Conservation (phyloP, 129 eudicot genomes). For the Escallonia rubra region DNA sequence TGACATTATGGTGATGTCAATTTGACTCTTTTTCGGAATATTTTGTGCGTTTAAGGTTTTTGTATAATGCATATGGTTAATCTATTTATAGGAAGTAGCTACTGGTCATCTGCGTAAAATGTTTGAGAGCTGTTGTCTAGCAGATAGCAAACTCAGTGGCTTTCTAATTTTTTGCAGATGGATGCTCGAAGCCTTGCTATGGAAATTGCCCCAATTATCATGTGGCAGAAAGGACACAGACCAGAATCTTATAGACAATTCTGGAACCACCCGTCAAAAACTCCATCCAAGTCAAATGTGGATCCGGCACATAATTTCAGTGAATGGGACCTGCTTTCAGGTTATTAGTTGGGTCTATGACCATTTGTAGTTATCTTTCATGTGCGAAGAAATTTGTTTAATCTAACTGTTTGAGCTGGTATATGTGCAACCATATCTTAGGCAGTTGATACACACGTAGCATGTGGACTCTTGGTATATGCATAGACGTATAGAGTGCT, state of each 20-base stretch:
- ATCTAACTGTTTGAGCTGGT: no score
- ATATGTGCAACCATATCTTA: not conserved
- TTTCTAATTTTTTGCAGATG: conserved; percentile 48
- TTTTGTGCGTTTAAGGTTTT: no score
- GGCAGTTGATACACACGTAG: no score
- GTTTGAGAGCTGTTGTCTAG: not conserved
- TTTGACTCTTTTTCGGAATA: no score
- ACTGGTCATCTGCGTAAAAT: not conserved
- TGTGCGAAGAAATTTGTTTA: no score
- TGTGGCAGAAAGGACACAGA: conserved; percentile 80
- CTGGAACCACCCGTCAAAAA: conserved; percentile 60
- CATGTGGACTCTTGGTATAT: conserved; percentile 1
- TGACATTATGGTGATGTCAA: no score
- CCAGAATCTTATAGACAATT: conserved; percentile 74
- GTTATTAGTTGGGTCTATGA: conserved; percentile 28
- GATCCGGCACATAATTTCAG: conserved; percentile 32
- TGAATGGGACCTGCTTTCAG: conserved; percentile 73
- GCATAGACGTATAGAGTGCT: not conserved
- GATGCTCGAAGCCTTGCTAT: conserved; percentile 84
- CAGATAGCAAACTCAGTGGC: conserved; percentile 1
- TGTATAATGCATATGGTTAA: not conserved
- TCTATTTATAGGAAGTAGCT: conserved; percentile 1
- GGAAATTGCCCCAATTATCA: conserved; percentile 86
- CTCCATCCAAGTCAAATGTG: conserved; percentile 33
- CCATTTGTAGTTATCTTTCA: no score